Base-by-base conservation (phyloP, 2,329 filamentous ascomycete genomes). In the Pseudopithomyces maydicus region DNA sequence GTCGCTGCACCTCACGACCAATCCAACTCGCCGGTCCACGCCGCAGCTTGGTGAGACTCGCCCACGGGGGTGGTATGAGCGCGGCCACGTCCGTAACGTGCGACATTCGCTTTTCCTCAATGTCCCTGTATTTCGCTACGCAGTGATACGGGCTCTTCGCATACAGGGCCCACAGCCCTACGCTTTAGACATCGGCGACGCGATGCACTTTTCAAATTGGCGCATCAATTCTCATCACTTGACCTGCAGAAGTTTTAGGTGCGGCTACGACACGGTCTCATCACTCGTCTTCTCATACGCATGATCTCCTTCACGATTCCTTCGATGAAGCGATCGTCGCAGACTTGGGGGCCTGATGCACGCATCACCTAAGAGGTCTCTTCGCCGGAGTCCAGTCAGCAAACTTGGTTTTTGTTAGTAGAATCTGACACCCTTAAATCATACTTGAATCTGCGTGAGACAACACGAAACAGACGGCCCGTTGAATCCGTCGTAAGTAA, bases 401-500 rank as follows among this genome's bases (percentile, higher is more conserved):
- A 29, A 29, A 29, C 8, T 29, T 5, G 22, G 23, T 33, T 17
- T 11, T 43, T 17, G 22, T 29, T 51, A 22, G 38, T 10, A 8
- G 22, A 32, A 29, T 42, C 36, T 51, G 38, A 51, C 48, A 19
- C 33, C 23, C 36, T 51, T 42, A 38, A 23, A 51, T 43, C 48
- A 42, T 17, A 23, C n/a, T 33, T 41, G 23, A 51, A n/a, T n/a
- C 42, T 22, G 23, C 48, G 48, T 51, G 23, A 51, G 48, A 51
- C 42, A n/a, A 51, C 23, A 51, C 48, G 17, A 51, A 43, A 51
- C 48, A 29, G 38, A 33, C 48, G 48, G 36, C 36, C 48, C 38
- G 48, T 23, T 29, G 19, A 3, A 15, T 20, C 36, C 38, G 48
- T 35, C 14, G 19, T 19, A 20, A 19, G 19, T 17, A 33, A 50